phyloP scores from a whole-genome alignment of 306 rosid genomes.

The Lupinus albus region DNA sequence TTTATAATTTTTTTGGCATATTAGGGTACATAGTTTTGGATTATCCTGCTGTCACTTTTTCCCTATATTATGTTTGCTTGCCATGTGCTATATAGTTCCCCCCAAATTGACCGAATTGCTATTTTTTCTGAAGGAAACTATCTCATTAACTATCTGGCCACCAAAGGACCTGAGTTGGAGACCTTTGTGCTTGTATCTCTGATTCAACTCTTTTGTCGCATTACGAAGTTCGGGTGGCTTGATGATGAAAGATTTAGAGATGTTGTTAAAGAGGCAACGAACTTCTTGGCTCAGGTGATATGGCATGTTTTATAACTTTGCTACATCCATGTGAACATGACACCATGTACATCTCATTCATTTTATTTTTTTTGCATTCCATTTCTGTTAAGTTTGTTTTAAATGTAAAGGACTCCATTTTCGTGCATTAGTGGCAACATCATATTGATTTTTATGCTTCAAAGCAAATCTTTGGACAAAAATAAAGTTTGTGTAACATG shows the following conservation, averaged over 20 bases:
- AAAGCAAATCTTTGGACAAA: not conserved
- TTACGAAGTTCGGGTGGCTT: conserved; percentile 58
- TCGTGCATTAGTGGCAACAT: conserved; percentile 4
- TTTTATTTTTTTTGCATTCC: conserved; percentile 16
- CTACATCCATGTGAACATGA: conserved; percentile 23
- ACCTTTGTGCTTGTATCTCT: conserved; percentile 56
- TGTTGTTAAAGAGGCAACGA: conserved; percentile 47
- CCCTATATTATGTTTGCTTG: conserved; percentile 27
- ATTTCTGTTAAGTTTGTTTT: conserved; percentile 4
- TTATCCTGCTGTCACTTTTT: conserved; percentile 19
- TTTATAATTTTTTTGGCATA: conserved; percentile 10
- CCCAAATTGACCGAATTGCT: conserved; percentile 43
- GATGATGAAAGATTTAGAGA: conserved; percentile 57
- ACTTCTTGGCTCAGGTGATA: conserved; percentile 58
- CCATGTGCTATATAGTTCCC: conserved; percentile 4
- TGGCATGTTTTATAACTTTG: conserved; percentile 16
- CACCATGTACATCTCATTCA: conserved; percentile 1
- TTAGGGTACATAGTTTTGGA: conserved; percentile 19
- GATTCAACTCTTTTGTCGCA: conserved; percentile 54
- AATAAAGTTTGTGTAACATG: no score
- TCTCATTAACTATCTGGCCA: conserved; percentile 56
- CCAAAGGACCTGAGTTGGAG: conserved; percentile 56
- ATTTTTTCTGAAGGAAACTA: conserved; percentile 59
- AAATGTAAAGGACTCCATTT: conserved; percentile 6
- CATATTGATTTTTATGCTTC: not conserved